A percentile compares a stretch with the other conserved stretches of the same genome.
Conservation (phyloP, 2,329 filamentous ascomycete species). For the Fusarium hainanense region DNA sequence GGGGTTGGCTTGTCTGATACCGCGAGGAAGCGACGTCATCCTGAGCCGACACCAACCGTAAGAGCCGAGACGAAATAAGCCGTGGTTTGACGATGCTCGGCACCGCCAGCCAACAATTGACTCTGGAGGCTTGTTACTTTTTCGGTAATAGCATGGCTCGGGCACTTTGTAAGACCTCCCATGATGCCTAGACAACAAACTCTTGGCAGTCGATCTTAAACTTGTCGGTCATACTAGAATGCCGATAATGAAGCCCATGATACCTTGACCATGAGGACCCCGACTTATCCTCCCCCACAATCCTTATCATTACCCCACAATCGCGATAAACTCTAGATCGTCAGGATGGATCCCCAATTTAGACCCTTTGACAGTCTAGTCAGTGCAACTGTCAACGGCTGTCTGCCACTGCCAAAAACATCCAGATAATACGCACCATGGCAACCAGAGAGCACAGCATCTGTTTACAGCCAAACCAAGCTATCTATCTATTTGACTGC, state of each 20-base stretch:
- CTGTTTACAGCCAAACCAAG: not conserved
- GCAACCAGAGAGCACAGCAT: conserved; percentile 3
- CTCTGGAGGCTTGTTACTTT: not conserved
- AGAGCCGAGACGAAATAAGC: conserved; percentile 45
- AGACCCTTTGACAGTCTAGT: not conserved
- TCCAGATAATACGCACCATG: not conserved
- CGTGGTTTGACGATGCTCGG: conserved; percentile 44
- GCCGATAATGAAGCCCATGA: conserved; percentile 2
- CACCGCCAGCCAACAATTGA: conserved; percentile 19
- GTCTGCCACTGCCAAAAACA: conserved; percentile 15
- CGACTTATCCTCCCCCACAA: conserved; percentile 33
- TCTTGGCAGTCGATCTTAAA: not conserved
- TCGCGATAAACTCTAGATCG: conserved; percentile 31
- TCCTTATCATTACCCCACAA: conserved; percentile 42
- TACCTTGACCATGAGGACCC: conserved; percentile 8
- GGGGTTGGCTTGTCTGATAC: conserved; percentile 35
- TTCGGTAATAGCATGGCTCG: not conserved
- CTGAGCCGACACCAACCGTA: conserved; percentile 50
- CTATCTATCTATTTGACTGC: not conserved
- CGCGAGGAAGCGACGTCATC: conserved; percentile 45
- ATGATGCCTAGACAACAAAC: not conserved
- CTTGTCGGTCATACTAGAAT: not conserved
- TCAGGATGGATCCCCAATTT: conserved; percentile 7
- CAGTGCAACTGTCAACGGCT: conserved; percentile 12
- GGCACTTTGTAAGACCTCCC: not conserved